Percentiles rank a stretch among this genome's conserved stretches.
Conservation (phyloP, 2,329 filamentous ascomycete genomes). For the Nigrospora osmanthi region DNA sequence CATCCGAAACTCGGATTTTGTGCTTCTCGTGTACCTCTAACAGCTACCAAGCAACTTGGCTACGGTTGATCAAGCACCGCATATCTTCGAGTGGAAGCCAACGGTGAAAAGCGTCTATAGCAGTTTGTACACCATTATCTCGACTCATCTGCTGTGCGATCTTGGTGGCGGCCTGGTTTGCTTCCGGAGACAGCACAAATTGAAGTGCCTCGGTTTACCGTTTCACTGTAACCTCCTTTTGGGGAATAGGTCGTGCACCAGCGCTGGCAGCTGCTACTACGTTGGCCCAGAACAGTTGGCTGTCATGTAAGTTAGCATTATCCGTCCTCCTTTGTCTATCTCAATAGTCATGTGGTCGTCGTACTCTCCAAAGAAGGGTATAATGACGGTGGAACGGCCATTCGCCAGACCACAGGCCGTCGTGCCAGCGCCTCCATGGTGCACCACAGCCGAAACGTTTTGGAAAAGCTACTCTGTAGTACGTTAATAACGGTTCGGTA, state of each 20-base stretch:
- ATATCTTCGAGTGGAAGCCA: no score
- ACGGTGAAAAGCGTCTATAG: slow-evolving; percentile 30
- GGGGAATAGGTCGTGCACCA: slow-evolving; percentile 25
- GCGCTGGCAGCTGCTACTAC: slow-evolving; percentile 30
- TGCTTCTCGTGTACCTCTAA: slow-evolving; percentile 17
- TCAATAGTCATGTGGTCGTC: no score
- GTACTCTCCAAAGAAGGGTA: slow-evolving; percentile 57
- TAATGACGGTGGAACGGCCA: slow-evolving; percentile 54
- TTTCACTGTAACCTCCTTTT: slow-evolving; percentile 21
- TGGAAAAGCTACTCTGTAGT: slow-evolving; percentile 50
- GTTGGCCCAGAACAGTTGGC: slow-evolving; percentile 33
- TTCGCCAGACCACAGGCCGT: no score
- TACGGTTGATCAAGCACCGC: slow-evolving; percentile 24
- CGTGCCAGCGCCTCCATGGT: slow-evolving; percentile 57
- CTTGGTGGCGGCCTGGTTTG: slow-evolving; percentile 14
- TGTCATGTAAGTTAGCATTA: not conserved
- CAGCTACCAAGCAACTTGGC: slow-evolving; percentile 32
- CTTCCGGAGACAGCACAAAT: slow-evolving; percentile 9
- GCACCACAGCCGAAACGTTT: slow-evolving; percentile 49
- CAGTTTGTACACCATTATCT: slow-evolving; percentile 27
- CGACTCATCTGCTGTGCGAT: slow-evolving; percentile 24
- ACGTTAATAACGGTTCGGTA: no score
- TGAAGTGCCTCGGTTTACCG: slow-evolving; percentile 25
- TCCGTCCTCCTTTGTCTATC: no score
- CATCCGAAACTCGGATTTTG: slow-evolving; percentile 34